Base-by-base conservation (phyloP, 345 rosid species). In the Noccaea caerulescens region DNA sequence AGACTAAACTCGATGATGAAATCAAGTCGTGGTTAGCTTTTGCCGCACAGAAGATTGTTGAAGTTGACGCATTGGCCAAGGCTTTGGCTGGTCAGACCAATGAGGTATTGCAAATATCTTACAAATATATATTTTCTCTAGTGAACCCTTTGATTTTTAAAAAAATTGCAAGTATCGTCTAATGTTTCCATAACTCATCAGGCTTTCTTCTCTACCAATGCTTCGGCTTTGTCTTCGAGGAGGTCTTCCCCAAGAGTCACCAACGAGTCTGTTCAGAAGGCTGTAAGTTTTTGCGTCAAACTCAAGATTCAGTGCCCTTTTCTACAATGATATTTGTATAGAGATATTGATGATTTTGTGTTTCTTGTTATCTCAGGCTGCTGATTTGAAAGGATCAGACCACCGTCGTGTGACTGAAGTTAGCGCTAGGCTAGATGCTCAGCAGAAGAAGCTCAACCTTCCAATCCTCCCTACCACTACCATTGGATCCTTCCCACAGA, bases 401-500 rank as follows among this genome's bases (percentile, higher is more conserved):
- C 98, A 93, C 67, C 89, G 92, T 11, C 97, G 96, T 53, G 83
- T 87, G 45, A 90, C 97, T n/a, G 86, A 93, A 50, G 97, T 93
- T 65, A 88, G 85, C 62, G 84, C 92, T 16, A 90, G 97, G 71
- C 81, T 93, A 4, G 98, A 88, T 87, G 88, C 93, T 64, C 97
- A 93, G 76, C 98, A 93, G 86, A 93, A 84, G 82, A 93, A 90
- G 86, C 97, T 93, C 37, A 87, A 93, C 76, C 97, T 93, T 56
- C 98, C 98, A 4, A 69, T 93, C 79, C 97, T 93, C 54, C 97
- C 97, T 65, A 93, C 97, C 75, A 93, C 98, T 54, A 90, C 98
- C 55, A 93, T 90, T 72, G 98, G 98, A 47, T 93, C 98, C 67
- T 91, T 93, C 84, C 97, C 98, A 57, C 98, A 93, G 73, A 93